Evolutionary conservation across 2,329 filamentous ascomycete genomes (phyloP).

Genomic region (Periconia digitata): DNA sequence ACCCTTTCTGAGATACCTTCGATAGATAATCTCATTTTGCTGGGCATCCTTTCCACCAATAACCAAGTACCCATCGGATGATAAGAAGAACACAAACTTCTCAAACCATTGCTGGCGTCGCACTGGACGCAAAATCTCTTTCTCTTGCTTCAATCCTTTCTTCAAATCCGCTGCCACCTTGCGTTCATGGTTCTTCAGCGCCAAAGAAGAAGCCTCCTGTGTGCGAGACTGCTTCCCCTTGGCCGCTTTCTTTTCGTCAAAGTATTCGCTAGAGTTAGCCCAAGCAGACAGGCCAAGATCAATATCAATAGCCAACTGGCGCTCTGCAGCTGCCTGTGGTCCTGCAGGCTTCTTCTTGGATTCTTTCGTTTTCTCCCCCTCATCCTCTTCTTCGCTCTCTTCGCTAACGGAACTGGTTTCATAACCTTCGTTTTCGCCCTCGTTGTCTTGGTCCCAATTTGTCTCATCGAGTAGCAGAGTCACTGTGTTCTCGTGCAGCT

Average conservation of each 20-base stretch:
- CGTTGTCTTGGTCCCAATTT: constrained; percentile 63
- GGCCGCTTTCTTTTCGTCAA: constrained; percentile 82
- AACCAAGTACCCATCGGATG: constrained; percentile 91
- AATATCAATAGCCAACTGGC: constrained; percentile 73
- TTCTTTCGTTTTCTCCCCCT: constrained; percentile 51
- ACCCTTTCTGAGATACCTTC: constrained; percentile 79
- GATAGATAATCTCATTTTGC: constrained; percentile 92
- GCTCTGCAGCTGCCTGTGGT: constrained; percentile 39
- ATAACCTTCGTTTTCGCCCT: constrained; percentile 58
- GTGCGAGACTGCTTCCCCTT: constrained; percentile 89
- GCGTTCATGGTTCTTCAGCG: constrained; percentile 84
- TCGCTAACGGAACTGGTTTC: constrained; percentile 68
- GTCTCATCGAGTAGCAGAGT: constrained; percentile 77
- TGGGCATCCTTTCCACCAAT: constrained; percentile 84
- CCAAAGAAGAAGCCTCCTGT: constrained; percentile 74
- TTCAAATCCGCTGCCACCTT: constrained; percentile 86
- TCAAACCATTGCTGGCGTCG: constrained; percentile 92
- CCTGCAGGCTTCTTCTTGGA: constrained; percentile 52
- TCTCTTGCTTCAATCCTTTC: constrained; percentile 88
- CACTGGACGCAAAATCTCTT: constrained; percentile 79
- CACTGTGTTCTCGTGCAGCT: constrained; percentile 85
- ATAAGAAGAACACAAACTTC: constrained; percentile 95
- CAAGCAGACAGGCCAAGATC: constrained; percentile 80
- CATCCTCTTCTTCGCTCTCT: constrained; percentile 53
- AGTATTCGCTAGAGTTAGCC: constrained; percentile 89